Conservation (phyloP, 495 filamentous ascomycete genomes). For the Neurospora sp. region DNA sequence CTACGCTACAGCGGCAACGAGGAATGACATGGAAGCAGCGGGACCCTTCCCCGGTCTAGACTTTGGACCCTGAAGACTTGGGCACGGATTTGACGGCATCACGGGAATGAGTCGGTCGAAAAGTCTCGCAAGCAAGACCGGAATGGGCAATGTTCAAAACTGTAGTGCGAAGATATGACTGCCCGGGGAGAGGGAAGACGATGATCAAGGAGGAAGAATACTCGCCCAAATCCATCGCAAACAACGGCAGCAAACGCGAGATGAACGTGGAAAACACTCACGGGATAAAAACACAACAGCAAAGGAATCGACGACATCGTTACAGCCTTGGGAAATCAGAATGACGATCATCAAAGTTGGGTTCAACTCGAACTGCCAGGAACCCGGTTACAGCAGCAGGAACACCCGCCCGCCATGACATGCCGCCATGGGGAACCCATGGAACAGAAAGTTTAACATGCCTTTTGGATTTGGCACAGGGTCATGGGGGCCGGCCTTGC, state of each 20-base stretch:
- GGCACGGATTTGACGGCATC: background rate
- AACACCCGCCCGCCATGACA: no score
- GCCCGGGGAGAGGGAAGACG: no score
- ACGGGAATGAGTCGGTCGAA: background rate
- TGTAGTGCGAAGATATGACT: no score
- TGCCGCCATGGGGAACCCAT: no score
- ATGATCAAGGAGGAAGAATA: no score
- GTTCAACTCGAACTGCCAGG: background rate
- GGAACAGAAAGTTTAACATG: no score
- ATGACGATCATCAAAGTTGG: background rate
- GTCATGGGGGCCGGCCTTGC: no score
- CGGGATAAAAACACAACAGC: background rate
- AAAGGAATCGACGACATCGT: background rate
- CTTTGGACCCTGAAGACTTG: background rate
- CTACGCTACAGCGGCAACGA: background rate
- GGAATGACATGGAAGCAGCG: background rate
- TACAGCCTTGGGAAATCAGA: background rate
- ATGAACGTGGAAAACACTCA: background rate
- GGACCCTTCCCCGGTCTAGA: background rate
- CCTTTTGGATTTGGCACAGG: background rate
- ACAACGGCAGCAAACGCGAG: background rate
- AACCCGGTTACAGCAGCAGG: no score
- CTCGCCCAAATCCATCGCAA: background rate
- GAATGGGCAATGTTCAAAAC: no score
- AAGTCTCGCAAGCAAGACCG: no score